Evolutionary conservation across 2,329 filamentous ascomycete species (phyloP).

Genomic region (Claviceps pazoutovae): DNA sequence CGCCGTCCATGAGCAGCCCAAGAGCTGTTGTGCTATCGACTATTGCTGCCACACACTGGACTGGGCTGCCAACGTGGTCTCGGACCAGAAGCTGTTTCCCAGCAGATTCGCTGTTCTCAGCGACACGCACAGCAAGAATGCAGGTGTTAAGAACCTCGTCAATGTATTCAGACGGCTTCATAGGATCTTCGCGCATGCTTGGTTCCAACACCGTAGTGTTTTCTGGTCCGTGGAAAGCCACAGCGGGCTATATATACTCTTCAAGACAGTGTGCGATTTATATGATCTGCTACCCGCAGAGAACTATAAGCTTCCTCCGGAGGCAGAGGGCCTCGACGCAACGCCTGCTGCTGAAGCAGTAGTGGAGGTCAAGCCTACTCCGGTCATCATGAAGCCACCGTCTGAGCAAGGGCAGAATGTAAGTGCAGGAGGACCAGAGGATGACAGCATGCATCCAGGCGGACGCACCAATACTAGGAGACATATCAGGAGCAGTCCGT

Average conservation of each 20-base stretch:
- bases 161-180: constrained; percentile 93
- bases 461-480: constrained; percentile 60
- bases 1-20: constrained; percentile 91
- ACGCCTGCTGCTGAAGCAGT: constrained; percentile 27
- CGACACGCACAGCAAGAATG: constrained; percentile 44
- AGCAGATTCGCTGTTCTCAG: constrained; percentile 54
- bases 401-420: constrained; percentile 15
- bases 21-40: constrained; percentile 94
- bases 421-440: constrained; percentile 18
- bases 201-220: constrained; percentile 91
- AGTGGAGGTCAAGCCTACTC: constrained; percentile 20
- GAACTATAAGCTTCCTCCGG: constrained; percentile 88
- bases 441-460: constrained; percentile 39
- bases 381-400: constrained; percentile 23
- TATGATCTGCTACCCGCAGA: constrained; percentile 83
- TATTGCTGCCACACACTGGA: constrained; percentile 98
- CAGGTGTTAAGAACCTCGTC: constrained; percentile 69
- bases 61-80: constrained; percentile 91
- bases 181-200: constrained; percentile 94
- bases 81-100: constrained; percentile 88
- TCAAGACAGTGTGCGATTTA: constrained; percentile 91
- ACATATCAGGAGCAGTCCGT: constrained; percentile 68
- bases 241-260: constrained; percentile 88
- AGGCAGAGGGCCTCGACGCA: constrained; percentile 72
- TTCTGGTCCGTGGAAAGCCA: constrained; percentile 89